A percentile compares a stretch with the other conserved stretches of the same genome.
These are phyloP conservation scores for Rhododendron molle DNA, from an alignment of 148 eudicot species.

Conservation along the genomic window DNA sequence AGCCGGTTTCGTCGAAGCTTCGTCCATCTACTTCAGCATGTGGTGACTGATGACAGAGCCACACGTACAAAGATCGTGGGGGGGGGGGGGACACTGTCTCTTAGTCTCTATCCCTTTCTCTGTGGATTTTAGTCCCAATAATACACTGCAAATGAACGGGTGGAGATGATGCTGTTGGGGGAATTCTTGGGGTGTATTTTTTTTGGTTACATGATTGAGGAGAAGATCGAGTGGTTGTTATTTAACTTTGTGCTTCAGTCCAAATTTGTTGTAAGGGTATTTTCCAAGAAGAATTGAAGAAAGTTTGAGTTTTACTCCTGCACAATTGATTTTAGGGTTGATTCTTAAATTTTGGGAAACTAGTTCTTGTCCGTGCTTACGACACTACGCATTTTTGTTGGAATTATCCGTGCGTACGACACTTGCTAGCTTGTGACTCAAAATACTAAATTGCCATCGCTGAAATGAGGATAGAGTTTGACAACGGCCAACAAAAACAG, in stretches of 20 bases:
- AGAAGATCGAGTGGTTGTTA: not conserved
- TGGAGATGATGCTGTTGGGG: not conserved
- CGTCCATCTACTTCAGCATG: not conserved
- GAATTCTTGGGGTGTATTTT: not conserved
- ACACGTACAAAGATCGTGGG: not conserved
- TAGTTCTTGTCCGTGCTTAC: no score
- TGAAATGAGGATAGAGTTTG: no score
- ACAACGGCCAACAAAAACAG: no score
- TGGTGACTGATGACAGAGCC: not conserved
- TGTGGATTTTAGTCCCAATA: not conserved
- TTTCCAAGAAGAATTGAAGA: no score
- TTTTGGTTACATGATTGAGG: not conserved
- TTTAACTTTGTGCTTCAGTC: not conserved
- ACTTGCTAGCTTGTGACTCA: no score
- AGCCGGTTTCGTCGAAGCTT: conserved; percentile 3
- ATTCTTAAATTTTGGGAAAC: no score
- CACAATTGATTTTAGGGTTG: no score
- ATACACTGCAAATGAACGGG: not conserved
- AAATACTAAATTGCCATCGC: no score
- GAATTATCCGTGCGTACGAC: no score
- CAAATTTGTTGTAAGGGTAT: not conserved
- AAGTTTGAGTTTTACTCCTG: no score
- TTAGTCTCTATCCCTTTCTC: not conserved
- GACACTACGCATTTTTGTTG: no score
- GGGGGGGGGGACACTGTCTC: no score